Percentiles rank a stretch among this genome's conserved stretches.
phyloP scores from a whole-genome alignment of 768 basidiomycete species.

The Serendipita sp. region DNA sequence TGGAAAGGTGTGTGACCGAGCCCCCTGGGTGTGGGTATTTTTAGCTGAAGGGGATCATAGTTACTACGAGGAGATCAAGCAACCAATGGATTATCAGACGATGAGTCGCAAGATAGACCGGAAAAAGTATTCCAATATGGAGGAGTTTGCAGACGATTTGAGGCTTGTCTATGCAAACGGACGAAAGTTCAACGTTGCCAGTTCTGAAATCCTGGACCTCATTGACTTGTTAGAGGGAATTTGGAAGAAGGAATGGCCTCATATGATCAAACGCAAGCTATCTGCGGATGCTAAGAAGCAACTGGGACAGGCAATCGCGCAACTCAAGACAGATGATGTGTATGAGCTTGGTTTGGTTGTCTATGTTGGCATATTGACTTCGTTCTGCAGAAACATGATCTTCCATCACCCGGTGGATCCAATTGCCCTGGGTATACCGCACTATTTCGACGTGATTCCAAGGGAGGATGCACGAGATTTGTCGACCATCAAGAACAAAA shows the following conservation, averaged over 20 bases:
- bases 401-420: constrained; percentile 87
- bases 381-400: constrained; percentile 18
- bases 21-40: neutral
- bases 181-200: constrained; percentile 78
- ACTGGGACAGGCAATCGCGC: constrained; percentile 52
- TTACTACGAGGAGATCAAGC: constrained; percentile 78
- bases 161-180: constrained; percentile 81
- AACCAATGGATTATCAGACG: constrained; percentile 91
- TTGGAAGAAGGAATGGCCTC: constrained; percentile 80
- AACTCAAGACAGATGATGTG: constrained; percentile 53
- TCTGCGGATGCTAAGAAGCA: constrained; percentile 66
- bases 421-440: constrained; percentile 61
- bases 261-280: constrained; percentile 55
- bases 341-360: too few species aligned
- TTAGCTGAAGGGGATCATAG: constrained; percentile 24
- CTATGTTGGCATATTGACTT: neutral
- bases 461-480: constrained; percentile 79
- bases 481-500: constrained; percentile 58
- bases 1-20: constrained; percentile 59
- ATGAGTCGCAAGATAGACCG: constrained; percentile 52
- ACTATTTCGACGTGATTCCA: constrained; percentile 76
- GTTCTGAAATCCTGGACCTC: constrained; percentile 54
- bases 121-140: constrained; percentile 63
- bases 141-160: constrained; percentile 62
- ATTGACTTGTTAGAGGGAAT: constrained; percentile 58